Conservation (phyloP, 345 rosid species). For the Trapa bicornis region DNA sequence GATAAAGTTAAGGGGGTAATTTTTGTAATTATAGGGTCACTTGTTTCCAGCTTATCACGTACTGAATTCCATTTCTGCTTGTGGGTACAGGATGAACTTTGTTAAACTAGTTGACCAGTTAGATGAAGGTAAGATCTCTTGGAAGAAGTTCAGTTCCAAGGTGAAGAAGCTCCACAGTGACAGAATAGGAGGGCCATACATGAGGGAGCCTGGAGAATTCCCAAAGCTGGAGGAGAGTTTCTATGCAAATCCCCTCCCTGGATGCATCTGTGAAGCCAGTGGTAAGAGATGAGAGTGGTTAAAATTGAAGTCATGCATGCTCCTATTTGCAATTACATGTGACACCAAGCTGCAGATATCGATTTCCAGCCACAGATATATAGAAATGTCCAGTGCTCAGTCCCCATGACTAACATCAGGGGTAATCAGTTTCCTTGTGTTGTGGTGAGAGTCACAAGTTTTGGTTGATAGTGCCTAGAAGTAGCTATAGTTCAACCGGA, state of each 20-base stretch:
- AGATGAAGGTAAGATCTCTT: slow-evolving; percentile 61
- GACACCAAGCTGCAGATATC: background rate
- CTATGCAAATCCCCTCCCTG: slow-evolving; percentile 79
- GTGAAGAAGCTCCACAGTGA: slow-evolving; percentile 71
- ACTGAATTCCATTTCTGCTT: slow-evolving; percentile 2
- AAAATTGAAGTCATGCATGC: background rate
- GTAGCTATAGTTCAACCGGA: background rate
- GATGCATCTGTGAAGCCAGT: slow-evolving; percentile 59
- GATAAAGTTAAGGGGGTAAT: background rate
- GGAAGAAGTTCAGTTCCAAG: slow-evolving; percentile 79
- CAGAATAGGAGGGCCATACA: slow-evolving; percentile 61
- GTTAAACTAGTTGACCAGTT: slow-evolving; percentile 68
- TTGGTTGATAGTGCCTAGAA: background rate
- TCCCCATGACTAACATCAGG: background rate
- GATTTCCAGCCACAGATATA: background rate
- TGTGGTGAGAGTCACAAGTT: background rate
- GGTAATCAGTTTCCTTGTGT: background rate
- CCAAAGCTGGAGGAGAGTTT: slow-evolving; percentile 93
- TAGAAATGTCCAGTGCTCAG: background rate
- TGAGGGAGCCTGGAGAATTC: slow-evolving; percentile 60
- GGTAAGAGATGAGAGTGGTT: slow-evolving; percentile 12
- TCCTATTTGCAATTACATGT: background rate
- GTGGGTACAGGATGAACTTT: slow-evolving; percentile 60
- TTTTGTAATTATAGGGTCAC: background rate
- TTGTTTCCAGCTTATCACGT: background rate